These are phyloP conservation scores for Neckera pumila DNA, from an alignment of 225 moss, liverwort and hornwort species.

Conservation along the genomic window DNA sequence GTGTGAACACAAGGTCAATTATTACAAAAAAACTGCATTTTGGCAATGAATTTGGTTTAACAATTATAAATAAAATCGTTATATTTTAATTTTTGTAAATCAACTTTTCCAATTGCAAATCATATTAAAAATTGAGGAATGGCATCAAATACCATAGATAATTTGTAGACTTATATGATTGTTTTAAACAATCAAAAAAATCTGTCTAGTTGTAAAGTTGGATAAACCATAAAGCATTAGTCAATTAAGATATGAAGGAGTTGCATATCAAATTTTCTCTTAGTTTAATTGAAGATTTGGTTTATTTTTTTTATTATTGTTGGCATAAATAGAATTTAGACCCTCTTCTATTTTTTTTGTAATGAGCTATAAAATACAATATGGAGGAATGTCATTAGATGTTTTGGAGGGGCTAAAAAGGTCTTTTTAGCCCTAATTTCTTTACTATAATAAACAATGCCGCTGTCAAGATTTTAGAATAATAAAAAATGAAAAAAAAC, in stretches of 20 bases:
- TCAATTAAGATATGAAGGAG: background rate
- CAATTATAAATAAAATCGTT: background rate
- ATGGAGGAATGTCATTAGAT: too few species aligned
- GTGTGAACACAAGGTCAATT: background rate
- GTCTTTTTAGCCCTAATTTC: too few species aligned
- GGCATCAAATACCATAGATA: background rate
- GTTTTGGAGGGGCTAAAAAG: too few species aligned
- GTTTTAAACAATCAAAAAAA: too few species aligned
- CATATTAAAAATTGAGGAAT: background rate
- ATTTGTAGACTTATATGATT: background rate
- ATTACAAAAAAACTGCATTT: background rate
- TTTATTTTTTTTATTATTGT: background rate
- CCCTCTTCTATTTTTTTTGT: background rate
- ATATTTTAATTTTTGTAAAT: background rate
- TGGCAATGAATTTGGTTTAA: accelerated
- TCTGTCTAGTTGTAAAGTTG: background rate
- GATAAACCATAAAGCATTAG: background rate
- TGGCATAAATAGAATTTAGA: background rate
- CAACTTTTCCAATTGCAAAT: background rate
- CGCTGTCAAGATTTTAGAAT: too few species aligned
- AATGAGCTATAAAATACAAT: too few species aligned
- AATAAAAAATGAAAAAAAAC: too few species aligned
- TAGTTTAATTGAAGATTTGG: background rate
- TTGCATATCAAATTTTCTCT: accelerated
- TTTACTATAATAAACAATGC: too few species aligned